phyloP scores from a whole-genome alignment of 73 alveolate genomes.

The Blepharisma japonicum region DNA sequence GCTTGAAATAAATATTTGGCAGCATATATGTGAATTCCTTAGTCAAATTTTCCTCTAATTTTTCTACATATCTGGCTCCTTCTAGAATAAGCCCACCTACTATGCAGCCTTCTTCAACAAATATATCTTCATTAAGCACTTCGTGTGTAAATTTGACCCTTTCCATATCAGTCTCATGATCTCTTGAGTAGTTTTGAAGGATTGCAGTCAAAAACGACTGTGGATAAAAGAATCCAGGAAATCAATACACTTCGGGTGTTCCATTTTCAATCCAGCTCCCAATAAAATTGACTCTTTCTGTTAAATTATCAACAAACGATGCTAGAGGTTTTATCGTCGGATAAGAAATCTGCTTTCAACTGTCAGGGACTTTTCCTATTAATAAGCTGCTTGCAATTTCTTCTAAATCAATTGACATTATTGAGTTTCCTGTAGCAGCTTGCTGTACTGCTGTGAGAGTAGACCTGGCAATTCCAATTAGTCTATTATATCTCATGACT shows the following conservation, averaged over 20 bases:
- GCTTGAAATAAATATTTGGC: constrained; percentile 6
- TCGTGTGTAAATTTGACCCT: constrained; percentile 64
- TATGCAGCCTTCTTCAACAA: constrained; percentile 61
- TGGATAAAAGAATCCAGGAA: constrained; percentile 77
- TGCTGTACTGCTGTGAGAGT: constrained; percentile 65
- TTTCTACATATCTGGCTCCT: constrained; percentile 75
- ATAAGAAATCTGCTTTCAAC: constrained; percentile 72
- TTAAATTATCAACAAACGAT: constrained; percentile 79
- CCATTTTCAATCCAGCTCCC: constrained; percentile 80
- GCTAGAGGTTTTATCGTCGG: constrained; percentile 74
- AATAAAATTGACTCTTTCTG: constrained; percentile 66
- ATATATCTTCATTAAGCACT: constrained; percentile 63
- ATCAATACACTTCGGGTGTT: constrained; percentile 74
- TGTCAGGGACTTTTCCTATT: constrained; percentile 71
- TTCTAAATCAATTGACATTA: constrained; percentile 75
- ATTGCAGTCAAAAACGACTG: constrained; percentile 80
- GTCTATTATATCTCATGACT: constrained; percentile 94
- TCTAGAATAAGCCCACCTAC: constrained; percentile 66
- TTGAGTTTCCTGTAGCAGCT: constrained; percentile 75
- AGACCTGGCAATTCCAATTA: constrained; percentile 83
- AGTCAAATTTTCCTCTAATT: constrained; percentile 23
- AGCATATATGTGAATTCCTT: constrained; percentile 6
- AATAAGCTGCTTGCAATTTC: constrained; percentile 66
- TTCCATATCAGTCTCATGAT: constrained; percentile 69
- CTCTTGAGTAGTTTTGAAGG: constrained; percentile 75